These are phyloP conservation scores for Mycena amicta DNA, from an alignment of 768 basidiomycete species.

Conservation along the genomic window DNA sequence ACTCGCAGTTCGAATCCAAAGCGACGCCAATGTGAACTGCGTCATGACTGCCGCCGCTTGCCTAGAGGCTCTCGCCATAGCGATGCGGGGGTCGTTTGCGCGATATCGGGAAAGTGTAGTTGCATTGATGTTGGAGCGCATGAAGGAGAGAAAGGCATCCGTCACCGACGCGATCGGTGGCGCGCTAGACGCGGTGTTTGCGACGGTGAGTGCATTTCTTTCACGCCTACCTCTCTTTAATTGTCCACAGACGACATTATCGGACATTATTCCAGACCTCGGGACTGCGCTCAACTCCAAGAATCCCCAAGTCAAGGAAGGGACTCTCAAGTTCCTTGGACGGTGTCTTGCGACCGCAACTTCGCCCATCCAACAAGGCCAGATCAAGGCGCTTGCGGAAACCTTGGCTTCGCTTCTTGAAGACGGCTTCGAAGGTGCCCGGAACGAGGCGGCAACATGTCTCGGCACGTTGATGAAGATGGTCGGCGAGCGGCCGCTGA, in stretches of 20 bases:
- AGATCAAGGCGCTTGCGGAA: conserved; percentile 84
- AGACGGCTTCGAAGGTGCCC: conserved; percentile 86
- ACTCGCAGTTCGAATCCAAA: conserved; percentile 77
- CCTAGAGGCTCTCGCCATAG: conserved; percentile 84
- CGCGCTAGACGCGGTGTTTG: conserved; percentile 87
- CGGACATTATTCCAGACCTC: conserved; percentile 84
- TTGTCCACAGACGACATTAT: conserved; percentile 63
- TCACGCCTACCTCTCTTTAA: conserved; percentile 11
- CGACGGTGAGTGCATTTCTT: conserved; percentile 57
- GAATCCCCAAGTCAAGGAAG: conserved; percentile 97
- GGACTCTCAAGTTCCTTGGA: conserved; percentile 83
- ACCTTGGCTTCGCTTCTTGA: conserved; percentile 75
- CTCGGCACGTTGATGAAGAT: conserved; percentile 95
- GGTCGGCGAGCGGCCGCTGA: conserved; percentile 90
- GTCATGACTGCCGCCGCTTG: conserved; percentile 87
- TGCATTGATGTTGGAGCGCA: conserved; percentile 76
- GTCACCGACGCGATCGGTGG: conserved; percentile 88
- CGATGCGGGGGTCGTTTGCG: conserved; percentile 73
- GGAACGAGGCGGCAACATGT: conserved; percentile 86
- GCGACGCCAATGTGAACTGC: conserved; percentile 94
- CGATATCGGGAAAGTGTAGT: conserved; percentile 74
- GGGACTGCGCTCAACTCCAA: conserved; percentile 79
- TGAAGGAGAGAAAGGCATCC: conserved; percentile 92
- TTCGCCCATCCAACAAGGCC: conserved; percentile 67
- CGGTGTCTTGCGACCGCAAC: conserved; percentile 76